Evolutionary conservation across 2,329 filamentous ascomycete genomes (phyloP).

Genomic region (Calonectria fujianensis): DNA sequence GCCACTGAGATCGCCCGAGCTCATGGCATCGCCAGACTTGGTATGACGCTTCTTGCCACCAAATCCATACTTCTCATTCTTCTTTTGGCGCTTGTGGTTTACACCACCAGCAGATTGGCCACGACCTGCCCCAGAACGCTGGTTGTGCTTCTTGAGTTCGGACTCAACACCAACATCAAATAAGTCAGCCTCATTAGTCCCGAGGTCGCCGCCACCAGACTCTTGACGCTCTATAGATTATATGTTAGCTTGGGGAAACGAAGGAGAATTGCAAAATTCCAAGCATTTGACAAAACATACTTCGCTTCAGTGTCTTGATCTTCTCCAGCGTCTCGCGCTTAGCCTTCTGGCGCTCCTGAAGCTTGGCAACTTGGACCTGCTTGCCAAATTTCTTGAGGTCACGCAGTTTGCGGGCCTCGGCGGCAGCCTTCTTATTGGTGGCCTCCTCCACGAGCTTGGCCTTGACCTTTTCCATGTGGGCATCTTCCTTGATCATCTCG

Average conservation of each 20-base stretch:
- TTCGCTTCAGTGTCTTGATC: slow-evolving; percentile 95
- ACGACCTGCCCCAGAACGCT: slow-evolving; percentile 63
- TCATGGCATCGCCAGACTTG: slow-evolving; percentile 93
- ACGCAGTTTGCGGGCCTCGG: slow-evolving; percentile 92
- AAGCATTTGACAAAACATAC: slow-evolving; percentile 72
- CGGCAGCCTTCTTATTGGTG: slow-evolving; percentile 91
- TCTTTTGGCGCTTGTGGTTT: slow-evolving; percentile 90
- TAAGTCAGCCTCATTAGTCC: slow-evolving; percentile 86
- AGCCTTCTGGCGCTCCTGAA: slow-evolving; percentile 94
- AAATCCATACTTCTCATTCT: slow-evolving; percentile 95
- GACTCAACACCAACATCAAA: slow-evolving; percentile 93
- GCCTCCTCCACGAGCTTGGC: slow-evolving; percentile 94
- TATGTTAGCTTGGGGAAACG: slow-evolving; percentile 45
- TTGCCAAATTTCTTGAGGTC: slow-evolving; percentile 99
- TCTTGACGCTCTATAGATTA: slow-evolving; percentile 87
- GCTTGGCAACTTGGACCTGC: slow-evolving; percentile 95
- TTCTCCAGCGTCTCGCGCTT: slow-evolving; percentile 96
- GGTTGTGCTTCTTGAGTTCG: slow-evolving; percentile 68
- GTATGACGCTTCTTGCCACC: slow-evolving; percentile 94
- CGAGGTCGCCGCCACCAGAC: slow-evolving; percentile 73
- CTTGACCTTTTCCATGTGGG: slow-evolving; percentile 98
- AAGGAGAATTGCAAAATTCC: slow-evolving; percentile 46
- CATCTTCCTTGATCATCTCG: slow-evolving; percentile 99
- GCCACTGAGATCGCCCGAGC: slow-evolving; percentile 85
- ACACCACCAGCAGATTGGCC: slow-evolving; percentile 56